phyloP scores from a whole-genome alignment of 2,329 filamentous ascomycete genomes.

The Pyrenochaeta sp. region DNA sequence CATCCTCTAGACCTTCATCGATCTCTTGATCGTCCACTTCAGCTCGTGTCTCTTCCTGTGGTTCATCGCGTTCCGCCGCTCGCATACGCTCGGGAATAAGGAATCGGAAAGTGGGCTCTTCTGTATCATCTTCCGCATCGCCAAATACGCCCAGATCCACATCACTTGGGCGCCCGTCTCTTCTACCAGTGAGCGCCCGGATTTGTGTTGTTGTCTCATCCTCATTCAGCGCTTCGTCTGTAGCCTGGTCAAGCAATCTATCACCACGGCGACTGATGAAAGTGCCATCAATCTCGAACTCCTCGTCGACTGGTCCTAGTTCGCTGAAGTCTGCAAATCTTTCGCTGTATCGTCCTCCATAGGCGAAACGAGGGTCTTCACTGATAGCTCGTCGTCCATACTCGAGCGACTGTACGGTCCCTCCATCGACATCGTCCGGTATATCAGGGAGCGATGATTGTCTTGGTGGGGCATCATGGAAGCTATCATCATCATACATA shows the following conservation, averaged over 20 bases:
- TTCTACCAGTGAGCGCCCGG: slow-evolving; percentile 38
- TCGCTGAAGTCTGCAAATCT: slow-evolving; percentile 58
- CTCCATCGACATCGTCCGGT: slow-evolving; percentile 47
- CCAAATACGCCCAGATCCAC: slow-evolving; percentile 43
- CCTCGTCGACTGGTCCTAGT: slow-evolving; percentile 42
- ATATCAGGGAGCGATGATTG: slow-evolving; percentile 46
- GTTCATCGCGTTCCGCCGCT: slow-evolving; percentile 22
- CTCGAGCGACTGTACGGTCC: slow-evolving; percentile 59
- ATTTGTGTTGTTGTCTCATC: slow-evolving; percentile 42
- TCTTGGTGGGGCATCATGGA: slow-evolving; percentile 49
- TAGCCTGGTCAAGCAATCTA: slow-evolving; percentile 46
- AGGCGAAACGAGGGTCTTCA: slow-evolving; percentile 51
- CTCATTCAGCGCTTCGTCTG: slow-evolving; percentile 40
- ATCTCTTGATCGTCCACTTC: slow-evolving; percentile 9
- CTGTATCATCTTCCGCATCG: slow-evolving; percentile 40
- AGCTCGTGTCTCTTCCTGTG: slow-evolving; percentile 19
- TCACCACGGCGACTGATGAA: slow-evolving; percentile 48
- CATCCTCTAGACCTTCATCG: slow-evolving; percentile 31
- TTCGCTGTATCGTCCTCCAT: slow-evolving; percentile 58
- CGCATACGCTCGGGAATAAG: slow-evolving; percentile 45
- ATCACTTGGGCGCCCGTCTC: slow-evolving; percentile 39
- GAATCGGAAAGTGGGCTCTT: slow-evolving; percentile 50
- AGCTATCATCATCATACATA: slow-evolving; percentile 53
- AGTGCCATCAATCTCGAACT: slow-evolving; percentile 52
- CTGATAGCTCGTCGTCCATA: slow-evolving; percentile 51